Evolutionary conservation across 169 alveolate species (phyloP), one percentile per base, ranked within the genome.

Genomic region (Plasmodium ovale): DNA sequence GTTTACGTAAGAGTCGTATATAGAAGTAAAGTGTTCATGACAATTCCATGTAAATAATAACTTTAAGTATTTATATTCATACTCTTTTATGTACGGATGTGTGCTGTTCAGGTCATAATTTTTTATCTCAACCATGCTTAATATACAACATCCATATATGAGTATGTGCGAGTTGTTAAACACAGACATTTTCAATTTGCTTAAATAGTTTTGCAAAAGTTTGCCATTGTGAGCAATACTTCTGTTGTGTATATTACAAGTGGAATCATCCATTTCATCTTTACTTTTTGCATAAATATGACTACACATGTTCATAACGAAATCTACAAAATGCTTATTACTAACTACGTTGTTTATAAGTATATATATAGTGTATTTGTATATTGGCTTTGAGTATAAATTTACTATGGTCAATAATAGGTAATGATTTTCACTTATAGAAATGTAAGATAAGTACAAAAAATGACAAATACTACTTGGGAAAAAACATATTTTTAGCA

Each of bases 91-190:
- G 37, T 39, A 37, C 3, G 59, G 64, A 3, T 42, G 37, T 31
- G 25, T 9, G 21, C 27, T 65, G 19, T 42, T 14, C 7, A 79
- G n/a, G 27, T 65, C 25, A 58, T 49, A 79, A n/a, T 56, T 67
- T 25, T 49, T 67, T 65, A 79, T 42, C 49, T 79, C 72, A 14
- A 65, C 35, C 37, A 79, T 56, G 21, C 56, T 64, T 14, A 79
- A 44, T 51, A 65, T 9, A 53, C 89, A 79, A 6, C 68, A 67
- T 33, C 89, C 89, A 58, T 79, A 54, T 10, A 79, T 33, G 23
- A 79, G 47, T 1, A 79, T 58, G 65, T 65, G 82, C 0, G 72
- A 37, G 19, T 79, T 79, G 58, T 35, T 79, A 79, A 79, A 47
- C 51, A 65, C 31, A 14, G 89, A 29, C 6, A 79, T 65, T 44